Conservation (phyloP, 139 green algal species). For the Micractinium sp. region DNA sequence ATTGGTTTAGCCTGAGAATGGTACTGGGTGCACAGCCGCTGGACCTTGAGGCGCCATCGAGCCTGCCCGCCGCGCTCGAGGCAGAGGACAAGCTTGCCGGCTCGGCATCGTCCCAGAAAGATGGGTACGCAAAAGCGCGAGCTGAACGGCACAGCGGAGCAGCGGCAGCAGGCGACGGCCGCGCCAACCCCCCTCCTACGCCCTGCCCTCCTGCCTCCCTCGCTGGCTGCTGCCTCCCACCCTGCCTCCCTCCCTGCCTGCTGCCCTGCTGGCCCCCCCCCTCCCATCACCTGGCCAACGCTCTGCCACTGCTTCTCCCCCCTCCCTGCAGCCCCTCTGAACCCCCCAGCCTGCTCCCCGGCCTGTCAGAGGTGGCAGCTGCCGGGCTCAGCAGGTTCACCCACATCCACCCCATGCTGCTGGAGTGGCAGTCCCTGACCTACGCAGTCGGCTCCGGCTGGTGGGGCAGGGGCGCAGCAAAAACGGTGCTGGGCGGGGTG, state of each 20-base stretch:
- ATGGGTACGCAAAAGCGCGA: no score
- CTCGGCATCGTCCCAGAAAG: background rate
- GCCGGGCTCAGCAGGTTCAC: background rate
- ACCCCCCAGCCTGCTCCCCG: background rate
- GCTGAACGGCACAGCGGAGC: no score
- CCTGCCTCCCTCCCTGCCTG: no score
- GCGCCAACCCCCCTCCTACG: no score
- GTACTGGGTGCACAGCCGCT: background rate
- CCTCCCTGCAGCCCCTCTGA: no score
- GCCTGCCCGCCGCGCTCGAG: no score
- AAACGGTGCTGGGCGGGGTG: slow-evolving; percentile 31
- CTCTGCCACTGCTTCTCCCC: background rate
- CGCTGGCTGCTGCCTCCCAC: no score
- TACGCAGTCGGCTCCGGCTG: background rate
- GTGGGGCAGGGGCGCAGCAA: background rate
- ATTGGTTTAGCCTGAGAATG: background rate
- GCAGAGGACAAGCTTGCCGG: background rate
- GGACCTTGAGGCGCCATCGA: background rate
- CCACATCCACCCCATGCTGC: background rate
- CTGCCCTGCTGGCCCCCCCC: no score
- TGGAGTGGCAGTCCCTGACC: background rate
- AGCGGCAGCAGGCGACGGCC: no score
- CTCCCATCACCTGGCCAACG: background rate
- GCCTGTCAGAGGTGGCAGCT: background rate
- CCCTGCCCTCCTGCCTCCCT: no score